Base-by-base conservation (phyloP, 345 rosid species). In the Ceriops tagal region DNA sequence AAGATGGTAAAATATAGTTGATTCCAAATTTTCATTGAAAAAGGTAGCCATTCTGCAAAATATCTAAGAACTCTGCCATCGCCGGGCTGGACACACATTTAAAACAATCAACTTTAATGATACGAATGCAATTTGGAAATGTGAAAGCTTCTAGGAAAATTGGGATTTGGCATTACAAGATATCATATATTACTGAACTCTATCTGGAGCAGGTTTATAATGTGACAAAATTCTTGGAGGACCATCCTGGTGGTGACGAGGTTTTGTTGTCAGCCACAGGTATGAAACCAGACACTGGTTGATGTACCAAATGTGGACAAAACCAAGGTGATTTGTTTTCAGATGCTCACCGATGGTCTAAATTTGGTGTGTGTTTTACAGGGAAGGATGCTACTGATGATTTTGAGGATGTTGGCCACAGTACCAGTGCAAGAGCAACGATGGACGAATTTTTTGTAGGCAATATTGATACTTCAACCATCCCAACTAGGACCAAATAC, bases 301-400 rank as follows among this genome's bases (percentile, higher is more conserved):
- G 24, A 13, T 24, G 27, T 69, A 31, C 58, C n/a, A 6, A n/a
- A 31, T 51, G 3, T 47, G 34, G 16, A 27, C 32, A 39, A 21
- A 28, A 63, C 55, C 30, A 24, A 3, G 4, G 13, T 4, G 0
- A 26, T 21, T 35, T 46, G 52, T 49, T 34, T 10, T 28, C 1
- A 27, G 3, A 34, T 4, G 46, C n/a, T 2, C 58, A 34, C 49
- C 60, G 34, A 72, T 74, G 28, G 47, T 49, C 52, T 20, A 18
- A 20, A 6, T 70, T 39, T 26, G 28, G 58, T 55, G 28, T 55
- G 3, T 63, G 62, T 22, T 27, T 61, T 46, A 19, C 82, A 93
- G 98, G 96, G 75, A 93, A 95, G 81, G 98, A 95, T 53, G 96
- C 98, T 0, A 90, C 96, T 6, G 89, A 90, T 72, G 97, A 95